Conservation (phyloP, 23 red algal species). For the Gracilaria gracilis region DNA sequence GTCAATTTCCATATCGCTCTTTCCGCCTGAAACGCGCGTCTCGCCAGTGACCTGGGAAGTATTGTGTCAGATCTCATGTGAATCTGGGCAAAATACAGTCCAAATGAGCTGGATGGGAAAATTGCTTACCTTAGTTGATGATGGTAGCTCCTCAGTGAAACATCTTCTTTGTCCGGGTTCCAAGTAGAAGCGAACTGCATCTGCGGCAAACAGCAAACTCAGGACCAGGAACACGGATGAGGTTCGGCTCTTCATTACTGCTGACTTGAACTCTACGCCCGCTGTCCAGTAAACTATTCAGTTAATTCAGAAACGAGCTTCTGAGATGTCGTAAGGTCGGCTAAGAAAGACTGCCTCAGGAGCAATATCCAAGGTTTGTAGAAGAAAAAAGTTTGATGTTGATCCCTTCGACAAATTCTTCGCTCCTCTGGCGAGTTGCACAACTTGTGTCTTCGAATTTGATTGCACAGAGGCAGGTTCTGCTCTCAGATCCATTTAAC, state of each 20-base stretch:
- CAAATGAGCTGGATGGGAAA: background rate
- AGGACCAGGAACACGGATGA: background rate
- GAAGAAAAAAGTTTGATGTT: background rate
- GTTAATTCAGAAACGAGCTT: background rate
- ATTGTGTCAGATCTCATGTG: conserved; percentile 4
- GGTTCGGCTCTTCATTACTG: background rate
- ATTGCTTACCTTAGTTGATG: conserved; percentile 48
- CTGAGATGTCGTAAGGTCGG: background rate
- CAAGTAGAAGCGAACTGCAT: conserved; percentile 68
- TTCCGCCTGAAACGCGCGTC: conserved; percentile 69
- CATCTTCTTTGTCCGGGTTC: conserved; percentile 66
- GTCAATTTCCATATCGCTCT: conserved; percentile 83
- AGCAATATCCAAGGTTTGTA: too few species aligned
- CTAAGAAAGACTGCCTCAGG: background rate
- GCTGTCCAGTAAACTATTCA: too few species aligned
- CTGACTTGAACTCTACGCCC: background rate
- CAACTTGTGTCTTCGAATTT: background rate
- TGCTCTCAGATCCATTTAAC: background rate
- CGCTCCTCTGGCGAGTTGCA: background rate
- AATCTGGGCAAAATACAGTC: background rate
- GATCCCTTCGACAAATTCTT: background rate
- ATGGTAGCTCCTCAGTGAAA: conserved; percentile 80
- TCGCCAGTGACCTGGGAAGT: conserved; percentile 62
- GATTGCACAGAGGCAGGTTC: background rate
- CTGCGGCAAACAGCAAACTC: conserved; percentile 10